Conservation (phyloP, 768 basidiomycete genomes). For the Lyophyllum shimeji region DNA sequence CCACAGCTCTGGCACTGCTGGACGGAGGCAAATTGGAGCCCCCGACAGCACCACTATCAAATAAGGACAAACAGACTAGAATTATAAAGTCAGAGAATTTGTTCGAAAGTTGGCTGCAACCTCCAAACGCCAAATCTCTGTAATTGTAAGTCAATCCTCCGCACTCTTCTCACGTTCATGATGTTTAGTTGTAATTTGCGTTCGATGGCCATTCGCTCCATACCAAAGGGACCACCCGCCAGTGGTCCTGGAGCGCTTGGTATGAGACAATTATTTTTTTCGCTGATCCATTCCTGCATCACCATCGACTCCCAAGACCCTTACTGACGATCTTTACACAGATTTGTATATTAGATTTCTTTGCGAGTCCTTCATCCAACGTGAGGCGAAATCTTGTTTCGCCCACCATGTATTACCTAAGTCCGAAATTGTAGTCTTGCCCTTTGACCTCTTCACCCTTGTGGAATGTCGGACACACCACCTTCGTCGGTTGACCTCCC, state of each 20-base stretch:
- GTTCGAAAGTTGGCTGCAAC: neutral
- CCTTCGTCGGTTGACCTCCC: constrained; percentile 9
- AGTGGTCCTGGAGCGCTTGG: constrained; percentile 64
- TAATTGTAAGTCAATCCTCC: constrained; percentile 23
- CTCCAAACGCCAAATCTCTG: neutral
- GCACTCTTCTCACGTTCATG: constrained; percentile 24
- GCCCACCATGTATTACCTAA: constrained; percentile 22
- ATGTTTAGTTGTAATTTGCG: constrained; percentile 87
- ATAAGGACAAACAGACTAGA: constrained; percentile 5
- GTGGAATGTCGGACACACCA: constrained; percentile 13
- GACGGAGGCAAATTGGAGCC: neutral
- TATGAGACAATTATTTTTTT: constrained; percentile 67
- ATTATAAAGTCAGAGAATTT: neutral
- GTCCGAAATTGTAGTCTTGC: constrained; percentile 13
- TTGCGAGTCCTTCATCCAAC: constrained; percentile 22
- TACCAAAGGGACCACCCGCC: constrained; percentile 78
- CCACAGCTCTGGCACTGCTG: no score
- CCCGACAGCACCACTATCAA: neutral
- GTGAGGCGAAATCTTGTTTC: constrained; percentile 23
- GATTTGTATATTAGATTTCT: constrained; percentile 6
- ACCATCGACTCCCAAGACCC: constrained; percentile 1
- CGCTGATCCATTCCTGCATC: constrained; percentile 45
- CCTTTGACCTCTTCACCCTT: neutral
- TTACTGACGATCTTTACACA: constrained; percentile 19
- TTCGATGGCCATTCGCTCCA: constrained; percentile 65